These are phyloP conservation scores for Phytophthora constricta DNA, from an alignment of 352 stramenopile genomes.

Conservation along the genomic window DNA sequence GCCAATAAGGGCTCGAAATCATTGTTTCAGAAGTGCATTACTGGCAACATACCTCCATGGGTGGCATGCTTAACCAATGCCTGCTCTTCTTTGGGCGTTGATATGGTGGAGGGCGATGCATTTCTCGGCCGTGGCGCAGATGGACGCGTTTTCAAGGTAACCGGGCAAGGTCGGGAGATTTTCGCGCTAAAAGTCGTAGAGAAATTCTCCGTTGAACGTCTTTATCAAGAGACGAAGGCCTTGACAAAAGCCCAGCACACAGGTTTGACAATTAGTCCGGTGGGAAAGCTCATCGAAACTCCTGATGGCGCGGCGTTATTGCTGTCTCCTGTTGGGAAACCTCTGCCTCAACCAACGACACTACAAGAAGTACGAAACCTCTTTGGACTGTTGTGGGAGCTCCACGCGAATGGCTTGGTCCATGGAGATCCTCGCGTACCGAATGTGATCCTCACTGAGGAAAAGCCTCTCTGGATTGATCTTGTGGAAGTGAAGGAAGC, in stretches of 20 bases:
- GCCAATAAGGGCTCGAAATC: constrained; percentile 29
- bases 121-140: constrained; percentile 32
- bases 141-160: constrained; percentile 27
- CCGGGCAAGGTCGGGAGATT: constrained; percentile 17
- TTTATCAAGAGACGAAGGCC: constrained; percentile 32
- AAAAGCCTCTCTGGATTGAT: constrained; percentile 43
- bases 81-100: constrained; percentile 34
- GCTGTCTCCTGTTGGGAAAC: constrained; percentile 38
- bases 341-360: constrained; percentile 37
- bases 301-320: constrained; percentile 32
- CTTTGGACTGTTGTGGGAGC: constrained; percentile 35
- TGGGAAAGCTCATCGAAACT: constrained; percentile 27
- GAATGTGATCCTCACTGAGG: constrained; percentile 36
- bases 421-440: constrained; percentile 43
- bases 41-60: constrained; percentile 28
- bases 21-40: constrained; percentile 37
- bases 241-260: constrained; percentile 28
- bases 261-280: constrained; percentile 33
- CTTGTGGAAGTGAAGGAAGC: constrained; percentile 34
- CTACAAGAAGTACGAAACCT: constrained; percentile 31
- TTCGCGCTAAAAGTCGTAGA: constrained; percentile 36
- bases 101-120: constrained; percentile 34
- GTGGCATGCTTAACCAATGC: constrained; percentile 20
- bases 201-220: constrained; percentile 19
- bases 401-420: constrained; percentile 29